These are phyloP conservation scores for Neurospora sp. DNA, from an alignment of 495 filamentous ascomycete genomes.

Conservation along the genomic window DNA sequence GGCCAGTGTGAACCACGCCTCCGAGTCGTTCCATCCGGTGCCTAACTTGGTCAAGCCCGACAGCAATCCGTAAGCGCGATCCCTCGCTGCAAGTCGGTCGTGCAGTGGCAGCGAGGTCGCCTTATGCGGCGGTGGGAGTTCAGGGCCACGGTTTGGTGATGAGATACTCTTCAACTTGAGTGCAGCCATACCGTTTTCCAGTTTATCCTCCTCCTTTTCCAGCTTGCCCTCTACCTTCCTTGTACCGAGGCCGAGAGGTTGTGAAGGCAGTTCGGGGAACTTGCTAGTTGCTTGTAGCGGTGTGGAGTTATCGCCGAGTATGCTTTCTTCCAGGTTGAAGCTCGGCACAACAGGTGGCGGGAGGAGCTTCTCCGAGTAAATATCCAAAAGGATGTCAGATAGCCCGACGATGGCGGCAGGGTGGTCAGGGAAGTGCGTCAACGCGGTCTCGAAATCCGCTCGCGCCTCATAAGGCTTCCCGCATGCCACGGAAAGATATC, in stretches of 20 bases:
- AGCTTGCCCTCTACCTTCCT: background rate
- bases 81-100: slow-evolving; percentile 71
- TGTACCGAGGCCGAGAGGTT: slow-evolving; percentile 31
- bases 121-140: slow-evolving; percentile 34
- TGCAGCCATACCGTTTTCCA: background rate
- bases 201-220: background rate
- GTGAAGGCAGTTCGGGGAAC: slow-evolving; percentile 21
- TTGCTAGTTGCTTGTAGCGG: slow-evolving; percentile 5
- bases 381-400: slow-evolving; percentile 74
- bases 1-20: slow-evolving; percentile 86
- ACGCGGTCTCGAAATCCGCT: slow-evolving; percentile 65
- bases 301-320: background rate
- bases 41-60: slow-evolving; percentile 73
- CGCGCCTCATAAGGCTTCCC: slow-evolving; percentile 55
- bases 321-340: slow-evolving; percentile 8
- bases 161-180: background rate
- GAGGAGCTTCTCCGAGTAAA: slow-evolving; percentile 57
- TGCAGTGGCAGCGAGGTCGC: slow-evolving; percentile 50
- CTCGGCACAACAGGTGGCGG: slow-evolving; percentile 34
- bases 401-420: slow-evolving; percentile 71
- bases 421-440: slow-evolving; percentile 66
- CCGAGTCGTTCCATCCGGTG: slow-evolving; percentile 84
- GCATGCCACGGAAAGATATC: slow-evolving; percentile 53
- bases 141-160: slow-evolving; percentile 11
- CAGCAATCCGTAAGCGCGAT: slow-evolving; percentile 76